A percentile compares a stretch with the other conserved stretches of the same genome.
Conservation (phyloP, 1,284 basidiomycete species). For the Meira nashicola region DNA sequence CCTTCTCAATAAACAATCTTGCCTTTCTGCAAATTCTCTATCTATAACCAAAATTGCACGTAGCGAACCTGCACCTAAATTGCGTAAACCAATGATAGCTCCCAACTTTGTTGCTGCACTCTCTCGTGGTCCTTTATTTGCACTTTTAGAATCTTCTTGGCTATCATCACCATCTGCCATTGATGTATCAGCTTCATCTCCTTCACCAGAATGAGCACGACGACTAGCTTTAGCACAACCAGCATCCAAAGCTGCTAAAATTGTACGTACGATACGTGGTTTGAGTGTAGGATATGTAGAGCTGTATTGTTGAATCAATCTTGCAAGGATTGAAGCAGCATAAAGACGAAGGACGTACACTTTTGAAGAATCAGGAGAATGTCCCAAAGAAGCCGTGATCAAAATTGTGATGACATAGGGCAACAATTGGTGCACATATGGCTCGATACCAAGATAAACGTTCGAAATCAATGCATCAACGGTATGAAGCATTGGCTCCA, state of each 20-base stretch:
- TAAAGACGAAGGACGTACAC: constrained; percentile 32
- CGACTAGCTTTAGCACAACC: constrained; percentile 19
- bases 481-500: constrained; percentile 42
- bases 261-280: constrained; percentile 84
- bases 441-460: constrained; percentile 88
- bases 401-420: constrained; percentile 86
- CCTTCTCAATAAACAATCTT: not conserved
- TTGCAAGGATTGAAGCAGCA: constrained; percentile 65
- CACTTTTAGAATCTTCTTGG: constrained; percentile 10
- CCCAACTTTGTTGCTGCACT: constrained; percentile 45
- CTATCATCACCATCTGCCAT: constrained; percentile 13
- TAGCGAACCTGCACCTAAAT: constrained; percentile 41
- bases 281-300: constrained; percentile 72
- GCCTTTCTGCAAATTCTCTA: not conserved
- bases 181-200: constrained; percentile 21
- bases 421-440: constrained; percentile 92
- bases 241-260: constrained; percentile 76
- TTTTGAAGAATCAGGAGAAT: constrained; percentile 32
- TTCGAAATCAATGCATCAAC: constrained; percentile 55
- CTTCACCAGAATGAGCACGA: not conserved
- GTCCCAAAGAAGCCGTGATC: constrained; percentile 69
- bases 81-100: constrained; percentile 41
- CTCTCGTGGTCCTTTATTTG: constrained; percentile 19
- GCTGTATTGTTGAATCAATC: constrained; percentile 65
- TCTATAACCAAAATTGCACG: constrained; percentile 26